These are phyloP conservation scores for Staphylotrichum longicolle DNA, from an alignment of 495 filamentous ascomycete species.

Conservation along the genomic window DNA sequence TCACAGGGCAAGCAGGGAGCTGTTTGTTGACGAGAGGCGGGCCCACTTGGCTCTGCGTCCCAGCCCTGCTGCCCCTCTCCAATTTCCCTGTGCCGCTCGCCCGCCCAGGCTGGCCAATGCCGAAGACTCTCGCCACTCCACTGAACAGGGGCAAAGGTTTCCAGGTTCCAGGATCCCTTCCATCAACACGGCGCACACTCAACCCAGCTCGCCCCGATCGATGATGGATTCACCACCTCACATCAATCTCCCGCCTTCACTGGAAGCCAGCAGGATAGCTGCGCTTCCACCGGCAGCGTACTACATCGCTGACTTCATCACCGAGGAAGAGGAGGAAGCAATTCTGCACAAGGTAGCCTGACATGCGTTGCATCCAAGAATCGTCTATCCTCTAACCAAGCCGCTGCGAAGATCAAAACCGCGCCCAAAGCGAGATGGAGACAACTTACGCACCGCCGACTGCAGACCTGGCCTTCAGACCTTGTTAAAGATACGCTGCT, in stretches of 20 bases:
- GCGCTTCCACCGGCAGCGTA: constrained; percentile 65
- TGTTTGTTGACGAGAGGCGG: not conserved
- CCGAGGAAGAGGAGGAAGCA: constrained; percentile 64
- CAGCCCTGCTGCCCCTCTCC: constrained; percentile 8
- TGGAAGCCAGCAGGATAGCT: constrained; percentile 55
- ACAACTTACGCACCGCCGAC: constrained; percentile 74
- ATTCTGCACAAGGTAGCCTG: constrained; percentile 65
- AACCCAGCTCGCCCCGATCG: no score
- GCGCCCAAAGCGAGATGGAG: constrained; percentile 82
- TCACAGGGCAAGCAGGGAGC: no score
- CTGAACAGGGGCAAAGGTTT: not conserved
- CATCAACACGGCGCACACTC: no score
- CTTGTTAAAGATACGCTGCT: constrained; percentile 74
- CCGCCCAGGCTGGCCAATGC: not conserved
- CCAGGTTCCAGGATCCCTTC: no score
- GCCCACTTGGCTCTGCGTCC: not conserved
- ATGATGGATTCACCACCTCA: constrained; percentile 13
- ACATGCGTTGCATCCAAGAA: constrained; percentile 5
- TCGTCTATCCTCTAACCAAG: constrained; percentile 23
- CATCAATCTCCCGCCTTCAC: constrained; percentile 39
- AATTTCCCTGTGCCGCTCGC: constrained; percentile 17
- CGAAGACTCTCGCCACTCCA: constrained; percentile 1
- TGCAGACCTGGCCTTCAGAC: constrained; percentile 86
- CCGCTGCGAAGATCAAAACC: constrained; percentile 43
- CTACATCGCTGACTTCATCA: constrained; percentile 88